phyloP scores from a whole-genome alignment of 805 yeast genomes.

The Saccharomycopsis oosterbeekiorum region DNA sequence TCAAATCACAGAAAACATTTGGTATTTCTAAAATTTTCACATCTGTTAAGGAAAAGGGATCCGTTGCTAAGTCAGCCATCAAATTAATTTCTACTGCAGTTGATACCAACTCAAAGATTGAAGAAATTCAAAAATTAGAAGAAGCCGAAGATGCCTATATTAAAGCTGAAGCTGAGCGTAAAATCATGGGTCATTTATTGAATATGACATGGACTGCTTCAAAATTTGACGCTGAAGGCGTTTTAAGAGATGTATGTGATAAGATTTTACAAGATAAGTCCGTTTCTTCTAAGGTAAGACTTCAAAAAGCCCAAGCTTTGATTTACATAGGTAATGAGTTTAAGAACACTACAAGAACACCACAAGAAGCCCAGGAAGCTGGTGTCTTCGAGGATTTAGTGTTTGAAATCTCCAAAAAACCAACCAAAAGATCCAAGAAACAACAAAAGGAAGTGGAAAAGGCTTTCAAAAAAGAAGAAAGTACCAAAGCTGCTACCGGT shows the following conservation, averaged over 20 bases:
- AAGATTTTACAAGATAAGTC: constrained; percentile 60
- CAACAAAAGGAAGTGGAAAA: constrained; percentile 10
- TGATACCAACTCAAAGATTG: constrained; percentile 76
- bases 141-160: constrained; percentile 51
- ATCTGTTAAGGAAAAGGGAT: constrained; percentile 74
- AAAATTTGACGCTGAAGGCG: constrained; percentile 71
- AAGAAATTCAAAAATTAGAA: constrained; percentile 64
- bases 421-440: constrained; percentile 39
- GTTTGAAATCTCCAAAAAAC: constrained; percentile 67
- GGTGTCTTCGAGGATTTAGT: constrained; percentile 84
- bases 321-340: constrained; percentile 63
- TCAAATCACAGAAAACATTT: constrained; percentile 68
- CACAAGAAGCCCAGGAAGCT: constrained; percentile 90
- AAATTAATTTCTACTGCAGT: constrained; percentile 73
- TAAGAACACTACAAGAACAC: constrained; percentile 55
- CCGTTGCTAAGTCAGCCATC: constrained; percentile 74
- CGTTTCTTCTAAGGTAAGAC: constrained; percentile 50
- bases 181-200: constrained; percentile 77
- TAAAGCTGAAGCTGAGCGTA: constrained; percentile 69
- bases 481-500: constrained; percentile 14
- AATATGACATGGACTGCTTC: constrained; percentile 96
- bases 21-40: constrained; percentile 83
- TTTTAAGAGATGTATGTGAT: constrained; percentile 76
- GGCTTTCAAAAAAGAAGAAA: constrained; percentile 13
- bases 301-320: constrained; percentile 72